phyloP scores from a whole-genome alignment of 345 rosid genomes.

The Rhizophora mangle region DNA sequence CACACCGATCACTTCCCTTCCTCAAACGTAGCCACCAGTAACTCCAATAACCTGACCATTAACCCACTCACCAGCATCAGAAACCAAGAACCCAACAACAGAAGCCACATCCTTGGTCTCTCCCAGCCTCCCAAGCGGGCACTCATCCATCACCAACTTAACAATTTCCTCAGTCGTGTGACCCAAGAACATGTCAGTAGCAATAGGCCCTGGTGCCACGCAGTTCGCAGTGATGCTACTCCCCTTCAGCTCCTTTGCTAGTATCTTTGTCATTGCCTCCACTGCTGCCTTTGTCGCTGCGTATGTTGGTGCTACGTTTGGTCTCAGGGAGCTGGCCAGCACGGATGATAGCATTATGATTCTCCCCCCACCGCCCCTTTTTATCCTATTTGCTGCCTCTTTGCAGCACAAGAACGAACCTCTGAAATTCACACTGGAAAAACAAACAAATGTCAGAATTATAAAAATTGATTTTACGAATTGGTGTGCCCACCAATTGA shows the following conservation, averaged over 20 bases:
- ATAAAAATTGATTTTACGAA: too few relatives aligned
- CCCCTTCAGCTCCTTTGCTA: constrained; percentile 40
- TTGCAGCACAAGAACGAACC: constrained; percentile 36
- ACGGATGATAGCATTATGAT: constrained; percentile 30
- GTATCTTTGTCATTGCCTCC: constrained; percentile 33
- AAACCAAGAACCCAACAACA: constrained; percentile 34
- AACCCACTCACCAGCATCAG: constrained; percentile 33
- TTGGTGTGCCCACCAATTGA: too few relatives aligned
- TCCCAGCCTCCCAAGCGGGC: constrained; percentile 29
- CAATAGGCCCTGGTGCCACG: constrained; percentile 37
- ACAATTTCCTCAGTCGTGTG: constrained; percentile 26
- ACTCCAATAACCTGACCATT: constrained; percentile 37
- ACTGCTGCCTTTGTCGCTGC: constrained; percentile 39
- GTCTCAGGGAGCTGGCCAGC: constrained; percentile 16
- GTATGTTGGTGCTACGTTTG: constrained; percentile 13
- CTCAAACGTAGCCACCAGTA: constrained; percentile 29
- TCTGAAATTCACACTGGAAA: constrained; percentile 25
- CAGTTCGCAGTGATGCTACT: constrained; percentile 36
- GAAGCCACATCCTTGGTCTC: constrained; percentile 28
- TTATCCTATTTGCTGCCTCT: constrained; percentile 29
- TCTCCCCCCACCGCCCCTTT: constrained; percentile 28
- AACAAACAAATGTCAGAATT: too few relatives aligned
- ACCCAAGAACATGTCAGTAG: constrained; percentile 31
- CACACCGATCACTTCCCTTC: background rate
- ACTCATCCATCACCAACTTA: constrained; percentile 13